Conservation (phyloP, 2,329 filamentous ascomycete genomes). For the Chaetomiaceae sp. region DNA sequence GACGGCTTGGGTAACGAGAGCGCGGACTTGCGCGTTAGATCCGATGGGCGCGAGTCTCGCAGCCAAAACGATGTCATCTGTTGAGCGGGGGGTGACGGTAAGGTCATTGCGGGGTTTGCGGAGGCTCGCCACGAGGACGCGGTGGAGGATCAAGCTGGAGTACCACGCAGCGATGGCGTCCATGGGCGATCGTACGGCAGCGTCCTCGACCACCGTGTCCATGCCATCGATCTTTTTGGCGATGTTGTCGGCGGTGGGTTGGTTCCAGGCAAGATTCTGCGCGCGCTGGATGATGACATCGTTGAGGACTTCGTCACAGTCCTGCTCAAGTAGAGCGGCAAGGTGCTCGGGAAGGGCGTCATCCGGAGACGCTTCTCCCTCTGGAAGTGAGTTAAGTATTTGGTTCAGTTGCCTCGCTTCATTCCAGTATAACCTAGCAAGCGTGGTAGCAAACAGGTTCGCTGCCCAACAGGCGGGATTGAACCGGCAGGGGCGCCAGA, state of each 20-base stretch:
- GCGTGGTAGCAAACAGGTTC: conserved; percentile 65
- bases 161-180: conserved; percentile 92
- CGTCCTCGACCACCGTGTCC: conserved; percentile 80
- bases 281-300: conserved; percentile 76
- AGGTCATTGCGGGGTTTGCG: conserved; percentile 44
- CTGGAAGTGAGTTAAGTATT: conserved; percentile 41
- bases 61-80: conserved; percentile 60
- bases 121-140: conserved; percentile 61
- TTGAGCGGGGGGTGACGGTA: conserved; percentile 38
- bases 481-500: conserved; percentile 78
- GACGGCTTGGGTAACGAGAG: conserved; percentile 55
- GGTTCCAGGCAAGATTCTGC: conserved; percentile 86
- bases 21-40: conserved; percentile 63
- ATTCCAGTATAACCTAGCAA: conserved; percentile 77
- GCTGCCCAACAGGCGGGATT: conserved; percentile 54
- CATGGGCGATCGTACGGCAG: conserved; percentile 77
- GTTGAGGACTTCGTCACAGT: conserved; percentile 77
- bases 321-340: conserved; percentile 67
- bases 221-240: conserved; percentile 64
- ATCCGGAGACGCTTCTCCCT: conserved; percentile 39
- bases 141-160: conserved; percentile 69
- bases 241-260: conserved; percentile 64
- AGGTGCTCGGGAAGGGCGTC: conserved; percentile 74
- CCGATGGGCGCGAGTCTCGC: conserved; percentile 71
- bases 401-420: conserved; percentile 65